Evolutionary conservation across 2,329 filamentous ascomycete genomes (phyloP), one percentile per base, ranked within the genome.

Genomic region (Pseudogymnoascus sp.): DNA sequence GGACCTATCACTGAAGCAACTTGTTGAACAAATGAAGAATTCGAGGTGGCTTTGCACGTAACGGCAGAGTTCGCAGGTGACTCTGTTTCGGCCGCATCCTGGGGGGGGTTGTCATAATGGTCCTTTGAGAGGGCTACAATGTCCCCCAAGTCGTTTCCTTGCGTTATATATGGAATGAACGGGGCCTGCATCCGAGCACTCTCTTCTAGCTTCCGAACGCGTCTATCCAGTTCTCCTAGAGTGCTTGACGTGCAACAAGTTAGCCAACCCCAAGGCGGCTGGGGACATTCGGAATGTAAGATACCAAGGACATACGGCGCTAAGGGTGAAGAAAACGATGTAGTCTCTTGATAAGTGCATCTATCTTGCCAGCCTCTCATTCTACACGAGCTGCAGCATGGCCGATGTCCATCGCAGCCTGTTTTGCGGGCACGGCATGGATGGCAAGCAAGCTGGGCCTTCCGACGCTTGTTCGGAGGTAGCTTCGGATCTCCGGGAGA

Each of bases 341-440:
- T 64, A 11, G 21, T 47, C 23, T 66, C 64, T n/a, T 66, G 63
- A 40, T 67, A 66, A 60, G 45, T 42, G 40, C 66, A 66, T 26
- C 31, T 39, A 5, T 45, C 61, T 60, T 45, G 26, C 51, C 62
- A 51, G 23, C 45, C 62, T 60, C 64, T 64, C 36, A 36, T 62
- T 18, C 57, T 36, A 61, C 66, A 66, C 11, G 65, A 51, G 1
- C 60, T 61, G 29, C 66, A 67, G 10, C 39, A 54, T 16, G 66
- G 66, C 11, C 61, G 34, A 21, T 37, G 37, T n/a, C 66, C 65
- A 62, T 66, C 64, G 21, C 66, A 67, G n/a, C 63, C 54, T 12
- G 64, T 65, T 42, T 67, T 67, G 21, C 64, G 62, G 16, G 61
- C 57, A 34, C 66, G 64, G 47, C 66, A 67, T 10, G 60, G 47